A percentile compares a stretch with the other conserved stretches of the same genome.
These are phyloP conservation scores for Cryphonectria nitschkei DNA, from an alignment of 2,329 filamentous ascomycete species.

Conservation along the genomic window DNA sequence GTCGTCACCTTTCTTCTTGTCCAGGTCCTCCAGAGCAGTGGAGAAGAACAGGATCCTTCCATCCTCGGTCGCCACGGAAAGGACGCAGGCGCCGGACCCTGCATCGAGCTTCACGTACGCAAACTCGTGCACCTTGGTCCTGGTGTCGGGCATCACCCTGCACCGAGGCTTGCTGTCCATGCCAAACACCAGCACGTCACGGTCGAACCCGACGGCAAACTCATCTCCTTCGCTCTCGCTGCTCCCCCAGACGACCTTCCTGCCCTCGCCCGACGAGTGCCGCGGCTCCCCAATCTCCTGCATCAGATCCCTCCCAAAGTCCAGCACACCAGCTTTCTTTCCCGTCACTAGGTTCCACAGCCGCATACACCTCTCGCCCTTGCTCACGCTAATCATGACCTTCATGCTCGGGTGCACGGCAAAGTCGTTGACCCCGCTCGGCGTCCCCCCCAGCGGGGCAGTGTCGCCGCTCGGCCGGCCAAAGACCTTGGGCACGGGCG, in stretches of 20 bases:
- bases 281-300: conserved; percentile 75
- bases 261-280: conserved; percentile 79
- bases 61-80: conserved; percentile 88
- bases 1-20: conserved; percentile 32
- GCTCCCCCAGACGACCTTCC: conserved; percentile 78
- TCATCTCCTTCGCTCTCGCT: conserved; percentile 73
- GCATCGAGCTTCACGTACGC: conserved; percentile 65
- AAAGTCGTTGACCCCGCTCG: conserved; percentile 91
- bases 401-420: conserved; percentile 96
- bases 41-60: conserved; percentile 84
- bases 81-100: conserved; percentile 54
- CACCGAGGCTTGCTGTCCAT: conserved; percentile 85
- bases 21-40: conserved; percentile 58
- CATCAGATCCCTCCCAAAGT: conserved; percentile 76
- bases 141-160: conserved; percentile 67
- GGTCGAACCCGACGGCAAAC: conserved; percentile 87
- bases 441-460: conserved; percentile 76
- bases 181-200: conserved; percentile 82
- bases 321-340: conserved; percentile 91
- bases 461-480: conserved; percentile 90
- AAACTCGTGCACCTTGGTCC: conserved; percentile 83
- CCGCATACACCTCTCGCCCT: conserved; percentile 87
- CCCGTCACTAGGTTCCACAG: conserved; percentile 97
- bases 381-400: conserved; percentile 90
- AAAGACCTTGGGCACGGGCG: conserved; percentile 77